phyloP scores from a whole-genome alignment of 2,329 filamentous ascomycete species.

The Colletotrichum zoysiae region DNA sequence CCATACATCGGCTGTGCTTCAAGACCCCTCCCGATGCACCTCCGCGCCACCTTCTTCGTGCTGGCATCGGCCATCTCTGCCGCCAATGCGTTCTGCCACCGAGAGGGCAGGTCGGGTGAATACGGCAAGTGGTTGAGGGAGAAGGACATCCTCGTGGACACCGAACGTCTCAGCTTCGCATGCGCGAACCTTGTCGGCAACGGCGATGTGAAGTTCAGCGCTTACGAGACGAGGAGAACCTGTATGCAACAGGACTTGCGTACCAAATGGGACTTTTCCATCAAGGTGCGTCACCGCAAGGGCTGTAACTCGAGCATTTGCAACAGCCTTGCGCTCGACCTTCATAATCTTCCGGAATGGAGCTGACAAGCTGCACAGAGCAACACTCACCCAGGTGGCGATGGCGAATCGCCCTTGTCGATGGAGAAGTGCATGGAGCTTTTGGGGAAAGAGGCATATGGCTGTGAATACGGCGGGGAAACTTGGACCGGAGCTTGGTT shows the following conservation, averaged over 20 bases:
- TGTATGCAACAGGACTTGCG: constrained; percentile 3
- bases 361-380: neutral
- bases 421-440: neutral
- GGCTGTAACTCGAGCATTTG: too few relatives aligned
- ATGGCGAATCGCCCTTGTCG: neutral
- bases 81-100: neutral
- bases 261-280: constrained; percentile 1
- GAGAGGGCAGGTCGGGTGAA: neutral
- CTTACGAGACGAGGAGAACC: neutral
- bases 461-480: neutral
- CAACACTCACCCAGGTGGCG: neutral
- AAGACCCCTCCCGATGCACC: neutral
- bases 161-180: neutral
- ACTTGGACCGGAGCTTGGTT: neutral
- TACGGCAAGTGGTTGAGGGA: neutral
- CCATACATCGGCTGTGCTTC: neutral
- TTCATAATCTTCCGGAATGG: neutral
- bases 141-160: neutral
- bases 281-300: neutral
- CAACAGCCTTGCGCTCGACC: neutral
- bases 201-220: neutral
- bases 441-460: constrained; percentile 4
- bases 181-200: neutral
- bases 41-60: neutral
- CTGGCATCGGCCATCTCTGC: neutral